Base-by-base conservation (phyloP, 2,329 filamentous ascomycete genomes). In the Claviceps cyperi region DNA sequence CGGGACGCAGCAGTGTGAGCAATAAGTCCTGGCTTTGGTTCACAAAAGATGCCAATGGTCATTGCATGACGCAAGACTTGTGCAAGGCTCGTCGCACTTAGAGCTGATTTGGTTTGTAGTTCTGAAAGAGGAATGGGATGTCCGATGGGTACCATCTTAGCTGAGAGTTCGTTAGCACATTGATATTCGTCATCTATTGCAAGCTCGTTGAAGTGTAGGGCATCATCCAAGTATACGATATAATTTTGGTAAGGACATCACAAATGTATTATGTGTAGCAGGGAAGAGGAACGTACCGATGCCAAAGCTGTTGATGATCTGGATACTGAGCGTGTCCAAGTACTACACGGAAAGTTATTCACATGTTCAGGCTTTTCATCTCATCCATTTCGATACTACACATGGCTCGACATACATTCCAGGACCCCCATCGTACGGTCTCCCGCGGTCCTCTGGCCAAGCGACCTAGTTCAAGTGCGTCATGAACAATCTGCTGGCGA, bases 31-130 rank as follows among this genome's bases (percentile, higher is more conserved):
- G 73, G 71, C 5, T 60, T 59, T 1, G 72, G 69, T 55, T 81
- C 77, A 43, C 64, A 58, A 61, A 82, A 80, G 51, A 81, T 68
- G 11, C 67, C 65, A 54, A 72, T 75, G 13, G 76, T 79, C 69
- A 80, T 80, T 39, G 72, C 75, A 59, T 79, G 71, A 7, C 77
- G 73, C 28, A 78, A 60, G 6, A 75, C 62, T 44, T 75, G 71
- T 13, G 70, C 67, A 17, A 78, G 64, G 56, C 77, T 76, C 53
- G 71, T 65, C 28, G 70, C 62, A 54, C 75, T 71, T 21, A 77
- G 59, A 0, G 65, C 56, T 0, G 71, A 73, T 54, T 70, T 71
- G 43, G 63, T 55, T 46, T 72, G 62, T 3, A 78, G 69, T 46
- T 76, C 66, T 22, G 61, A 49, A 21, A 76, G 66, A 1, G 69